Evolutionary conservation across 495 filamentous ascomycete genomes (phyloP).

Genomic region (Aspergillus affinis): DNA sequence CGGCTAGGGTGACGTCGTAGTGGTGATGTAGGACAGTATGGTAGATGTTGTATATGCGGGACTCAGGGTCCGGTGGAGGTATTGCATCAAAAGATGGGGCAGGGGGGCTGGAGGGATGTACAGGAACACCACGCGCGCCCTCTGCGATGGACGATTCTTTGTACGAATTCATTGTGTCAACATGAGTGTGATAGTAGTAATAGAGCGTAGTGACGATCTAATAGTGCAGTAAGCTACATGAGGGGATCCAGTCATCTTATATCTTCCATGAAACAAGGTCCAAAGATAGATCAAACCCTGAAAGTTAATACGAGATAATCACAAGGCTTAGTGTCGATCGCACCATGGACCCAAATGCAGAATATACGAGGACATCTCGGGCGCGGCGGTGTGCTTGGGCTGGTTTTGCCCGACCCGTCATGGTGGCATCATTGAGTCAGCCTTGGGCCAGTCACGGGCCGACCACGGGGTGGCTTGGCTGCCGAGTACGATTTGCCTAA

Average conservation of each 20-base stretch:
- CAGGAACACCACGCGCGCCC: background rate
- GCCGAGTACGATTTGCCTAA: slow-evolving; percentile 18
- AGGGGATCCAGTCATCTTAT: slow-evolving; percentile 1
- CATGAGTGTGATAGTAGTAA: background rate
- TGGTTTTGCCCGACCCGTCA: too few species aligned
- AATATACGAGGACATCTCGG: background rate
- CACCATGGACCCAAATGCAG: background rate
- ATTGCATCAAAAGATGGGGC: slow-evolving; percentile 1
- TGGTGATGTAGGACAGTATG: slow-evolving; percentile 26
- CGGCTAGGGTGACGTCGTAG: slow-evolving; percentile 27
- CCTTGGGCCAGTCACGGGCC: background rate
- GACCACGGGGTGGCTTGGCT: slow-evolving; percentile 8
- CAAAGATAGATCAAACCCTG: background rate
- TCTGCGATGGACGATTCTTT: background rate
- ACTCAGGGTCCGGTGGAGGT: background rate
- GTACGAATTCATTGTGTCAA: background rate
- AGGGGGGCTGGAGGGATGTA: background rate
- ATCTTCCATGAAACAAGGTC: background rate
- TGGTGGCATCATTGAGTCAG: background rate
- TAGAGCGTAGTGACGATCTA: background rate
- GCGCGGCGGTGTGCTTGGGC: too few species aligned
- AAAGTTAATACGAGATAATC: background rate
- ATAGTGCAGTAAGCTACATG: background rate
- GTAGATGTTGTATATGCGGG: slow-evolving; percentile 24
- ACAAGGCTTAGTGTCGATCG: slow-evolving; percentile 8